phyloP scores from a whole-genome alignment of 495 filamentous ascomycete species.

The Chlorociboria aeruginascens region DNA sequence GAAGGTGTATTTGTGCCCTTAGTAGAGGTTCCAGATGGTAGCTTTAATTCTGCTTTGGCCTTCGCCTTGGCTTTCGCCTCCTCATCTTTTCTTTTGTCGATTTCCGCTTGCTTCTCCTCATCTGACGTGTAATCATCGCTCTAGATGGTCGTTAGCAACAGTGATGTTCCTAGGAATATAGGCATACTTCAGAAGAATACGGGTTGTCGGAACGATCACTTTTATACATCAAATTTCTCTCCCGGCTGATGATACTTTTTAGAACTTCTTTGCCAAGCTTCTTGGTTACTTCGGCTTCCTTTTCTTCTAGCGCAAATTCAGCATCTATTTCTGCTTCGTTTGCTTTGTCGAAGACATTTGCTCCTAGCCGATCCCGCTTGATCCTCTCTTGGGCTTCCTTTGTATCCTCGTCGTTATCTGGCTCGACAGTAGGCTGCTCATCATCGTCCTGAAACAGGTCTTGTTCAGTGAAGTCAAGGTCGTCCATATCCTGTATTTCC shows the following conservation, averaged over 20 bases:
- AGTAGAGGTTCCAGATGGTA: constrained; percentile 45
- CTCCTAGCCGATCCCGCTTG: constrained; percentile 75
- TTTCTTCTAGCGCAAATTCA: constrained; percentile 58
- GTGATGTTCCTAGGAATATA: constrained; percentile 12
- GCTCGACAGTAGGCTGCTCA: constrained; percentile 67
- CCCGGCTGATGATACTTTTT: constrained; percentile 70
- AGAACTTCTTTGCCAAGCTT: constrained; percentile 61
- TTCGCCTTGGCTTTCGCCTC: constrained; percentile 22
- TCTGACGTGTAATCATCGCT: constrained; percentile 43
- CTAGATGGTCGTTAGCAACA: constrained; percentile 30
- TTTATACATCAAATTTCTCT: constrained; percentile 77
- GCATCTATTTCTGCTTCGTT: constrained; percentile 78
- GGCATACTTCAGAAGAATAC: constrained; percentile 43
- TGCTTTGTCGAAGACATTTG: constrained; percentile 75
- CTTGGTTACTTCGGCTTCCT: constrained; percentile 52
- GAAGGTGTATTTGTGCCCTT: constrained; percentile 70
- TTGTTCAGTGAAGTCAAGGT: constrained; percentile 44
- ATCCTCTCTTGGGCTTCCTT: constrained; percentile 80
- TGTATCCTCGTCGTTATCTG: constrained; percentile 68
- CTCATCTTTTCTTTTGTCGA: constrained; percentile 39
- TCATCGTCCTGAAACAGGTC: constrained; percentile 73
- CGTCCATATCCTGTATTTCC: constrained; percentile 44
- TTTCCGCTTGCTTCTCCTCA: constrained; percentile 60
- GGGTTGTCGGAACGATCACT: constrained; percentile 66
- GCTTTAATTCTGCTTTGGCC: constrained; percentile 21